Percentiles rank a stretch among this genome's conserved stretches.
Conservation (phyloP, 2,329 filamentous ascomycete genomes). For the Clonostachys byssicola region DNA sequence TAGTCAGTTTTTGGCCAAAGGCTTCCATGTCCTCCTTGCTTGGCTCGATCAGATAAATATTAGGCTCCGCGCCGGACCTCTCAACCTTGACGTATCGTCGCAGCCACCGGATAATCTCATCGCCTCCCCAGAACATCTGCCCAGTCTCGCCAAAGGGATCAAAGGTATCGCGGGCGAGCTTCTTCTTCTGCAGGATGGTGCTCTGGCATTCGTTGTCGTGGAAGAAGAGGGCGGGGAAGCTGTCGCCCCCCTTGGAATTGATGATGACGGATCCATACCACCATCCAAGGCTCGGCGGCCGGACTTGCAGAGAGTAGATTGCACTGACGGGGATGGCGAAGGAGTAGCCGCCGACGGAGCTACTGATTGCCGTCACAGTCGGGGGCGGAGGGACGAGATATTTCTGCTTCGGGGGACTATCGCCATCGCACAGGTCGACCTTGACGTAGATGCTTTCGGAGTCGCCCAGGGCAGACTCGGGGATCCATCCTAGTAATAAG, state of each 20-base stretch:
- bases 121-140: slow-evolving; percentile 94
- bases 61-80: slow-evolving; percentile 79
- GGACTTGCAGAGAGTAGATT: slow-evolving; percentile 85
- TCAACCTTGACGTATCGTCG: slow-evolving; percentile 80
- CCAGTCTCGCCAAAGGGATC: slow-evolving; percentile 85
- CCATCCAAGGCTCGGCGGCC: slow-evolving; percentile 92
- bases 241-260: slow-evolving; percentile 86
- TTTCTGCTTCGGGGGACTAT: slow-evolving; percentile 77
- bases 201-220: slow-evolving; percentile 96
- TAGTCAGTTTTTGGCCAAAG: slow-evolving; percentile 64
- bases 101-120: slow-evolving; percentile 90
- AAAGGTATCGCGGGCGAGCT: slow-evolving; percentile 76
- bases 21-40: slow-evolving; percentile 77
- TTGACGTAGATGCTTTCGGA: slow-evolving; percentile 89
- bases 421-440: slow-evolving; percentile 81
- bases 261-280: slow-evolving; percentile 97
- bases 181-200: slow-evolving; percentile 91
- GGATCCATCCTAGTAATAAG: slow-evolving; percentile 88
- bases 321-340: slow-evolving; percentile 89
- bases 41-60: slow-evolving; percentile 87
- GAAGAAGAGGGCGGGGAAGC: slow-evolving; percentile 94
- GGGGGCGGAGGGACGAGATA: slow-evolving; percentile 91
- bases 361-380: slow-evolving; percentile 71
- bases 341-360: slow-evolving; percentile 73
- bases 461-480: slow-evolving; percentile 83